A percentile compares a stretch with the other conserved stretches of the same genome.
Evolutionary conservation across 495 filamentous ascomycete genomes (phyloP).

Genomic region (Daldinia loculata): DNA sequence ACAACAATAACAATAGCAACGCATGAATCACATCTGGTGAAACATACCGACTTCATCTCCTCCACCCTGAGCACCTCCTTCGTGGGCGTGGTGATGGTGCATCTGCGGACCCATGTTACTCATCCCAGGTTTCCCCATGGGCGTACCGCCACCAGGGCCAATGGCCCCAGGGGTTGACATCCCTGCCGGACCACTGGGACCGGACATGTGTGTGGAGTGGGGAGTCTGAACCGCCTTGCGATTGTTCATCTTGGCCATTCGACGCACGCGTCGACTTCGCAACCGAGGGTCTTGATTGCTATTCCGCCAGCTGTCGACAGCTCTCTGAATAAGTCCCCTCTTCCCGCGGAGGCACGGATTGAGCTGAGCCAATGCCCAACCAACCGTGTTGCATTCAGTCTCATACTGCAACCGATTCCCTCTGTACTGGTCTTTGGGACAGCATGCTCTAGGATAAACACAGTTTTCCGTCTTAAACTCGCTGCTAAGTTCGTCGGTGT

Average conservation of each 20-base stretch:
- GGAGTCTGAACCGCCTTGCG: slow-evolving; percentile 69
- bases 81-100: slow-evolving; percentile 78
- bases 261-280: slow-evolving; percentile 86
- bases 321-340: slow-evolving; percentile 92
- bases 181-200: slow-evolving; percentile 62
- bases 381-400: slow-evolving; percentile 97
- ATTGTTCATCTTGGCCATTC: slow-evolving; percentile 94
- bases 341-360: slow-evolving; percentile 92
- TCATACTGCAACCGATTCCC: slow-evolving; percentile 96
- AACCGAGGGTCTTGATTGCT: slow-evolving; percentile 95
- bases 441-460: slow-evolving; percentile 95
- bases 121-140: slow-evolving; percentile 65
- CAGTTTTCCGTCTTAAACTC: slow-evolving; percentile 99
- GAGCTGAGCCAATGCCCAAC: slow-evolving; percentile 93
- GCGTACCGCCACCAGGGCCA: slow-evolving; percentile 53
- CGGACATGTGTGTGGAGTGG: slow-evolving; percentile 57
- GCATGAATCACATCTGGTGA: slow-evolving; percentile 73
- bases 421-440: slow-evolving; percentile 92
- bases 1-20: slow-evolving; percentile 41
- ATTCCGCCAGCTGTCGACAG: slow-evolving; percentile 98
- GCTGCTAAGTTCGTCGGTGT: slow-evolving; percentile 79
- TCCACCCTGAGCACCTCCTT: slow-evolving; percentile 71
- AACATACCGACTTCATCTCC: slow-evolving; percentile 97
- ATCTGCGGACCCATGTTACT: slow-evolving; percentile 67
- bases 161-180: slow-evolving; percentile 59